phyloP scores from a whole-genome alignment of 176 grass and related monocot species.

The Eragrostis curvula region DNA sequence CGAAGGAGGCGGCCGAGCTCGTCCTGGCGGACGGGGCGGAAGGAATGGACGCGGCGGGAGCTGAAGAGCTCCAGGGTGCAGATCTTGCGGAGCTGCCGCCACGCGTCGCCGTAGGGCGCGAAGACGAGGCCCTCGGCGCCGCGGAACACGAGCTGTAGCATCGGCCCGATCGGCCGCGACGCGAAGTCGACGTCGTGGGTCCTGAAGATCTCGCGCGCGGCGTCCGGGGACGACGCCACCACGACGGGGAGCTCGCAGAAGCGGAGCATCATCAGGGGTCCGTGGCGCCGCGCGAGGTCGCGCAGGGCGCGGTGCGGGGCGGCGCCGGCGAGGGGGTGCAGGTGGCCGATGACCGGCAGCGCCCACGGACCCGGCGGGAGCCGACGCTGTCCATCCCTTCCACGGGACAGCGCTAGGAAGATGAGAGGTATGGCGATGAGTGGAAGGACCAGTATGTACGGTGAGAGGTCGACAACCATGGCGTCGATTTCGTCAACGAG shows the following conservation, averaged over 20 bases:
- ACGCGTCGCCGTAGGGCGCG: conserved; percentile 36
- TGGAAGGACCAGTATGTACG: background rate
- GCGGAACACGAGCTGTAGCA: conserved; percentile 1
- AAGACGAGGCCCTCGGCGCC: conserved; percentile 23
- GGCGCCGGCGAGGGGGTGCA: no score
- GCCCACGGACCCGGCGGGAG: background rate
- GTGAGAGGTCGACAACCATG: no score
- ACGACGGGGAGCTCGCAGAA: background rate
- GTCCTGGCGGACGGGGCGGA: conserved; percentile 21
- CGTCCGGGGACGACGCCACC: conserved; percentile 37
- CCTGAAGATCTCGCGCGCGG: conserved; percentile 35
- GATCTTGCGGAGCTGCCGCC: conserved; percentile 18
- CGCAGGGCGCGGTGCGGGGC: no score
- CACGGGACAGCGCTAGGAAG: background rate
- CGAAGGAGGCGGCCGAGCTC: conserved; percentile 11
- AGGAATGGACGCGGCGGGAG: conserved; percentile 31
- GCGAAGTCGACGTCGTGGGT: conserved; percentile 28
- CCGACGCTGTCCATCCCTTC: conserved; percentile 11
- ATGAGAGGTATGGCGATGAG: conserved; percentile 16
- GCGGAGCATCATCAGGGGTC: no score
- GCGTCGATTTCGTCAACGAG: no score
- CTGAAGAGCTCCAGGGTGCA: conserved; percentile 36
- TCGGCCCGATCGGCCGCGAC: conserved; percentile 30
- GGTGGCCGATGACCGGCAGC: no score
- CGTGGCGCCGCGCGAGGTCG: no score